phyloP scores from a whole-genome alignment of 1,139 yeast genomes.

The Blastobotrys elegans region DNA sequence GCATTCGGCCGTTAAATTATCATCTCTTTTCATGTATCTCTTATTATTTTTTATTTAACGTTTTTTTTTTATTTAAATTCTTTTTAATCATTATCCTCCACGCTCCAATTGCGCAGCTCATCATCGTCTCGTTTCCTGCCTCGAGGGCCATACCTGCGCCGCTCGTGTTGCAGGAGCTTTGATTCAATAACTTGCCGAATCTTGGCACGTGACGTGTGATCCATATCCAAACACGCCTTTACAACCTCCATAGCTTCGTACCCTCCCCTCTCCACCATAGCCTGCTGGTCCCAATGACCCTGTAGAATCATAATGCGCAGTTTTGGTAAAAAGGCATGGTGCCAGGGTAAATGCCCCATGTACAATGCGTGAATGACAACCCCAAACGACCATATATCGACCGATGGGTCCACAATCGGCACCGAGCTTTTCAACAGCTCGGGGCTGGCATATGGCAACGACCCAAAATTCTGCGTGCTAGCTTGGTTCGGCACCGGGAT shows the following conservation, averaged over 20 bases:
- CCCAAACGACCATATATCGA: conserved; percentile 92
- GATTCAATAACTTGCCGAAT: conserved; percentile 37
- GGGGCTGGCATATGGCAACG: conserved; percentile 89
- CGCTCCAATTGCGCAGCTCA: conserved; percentile 6
- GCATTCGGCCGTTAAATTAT: background rate
- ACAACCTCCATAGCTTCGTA: conserved; percentile 45
- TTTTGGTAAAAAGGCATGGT: conserved; percentile 75
- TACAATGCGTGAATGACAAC: conserved; percentile 69
- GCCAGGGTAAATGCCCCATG: conserved; percentile 74
- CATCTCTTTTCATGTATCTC: background rate
- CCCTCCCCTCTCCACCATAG: conserved; percentile 31
- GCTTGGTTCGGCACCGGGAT: background rate
- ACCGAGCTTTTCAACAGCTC: conserved; percentile 66
- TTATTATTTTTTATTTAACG: background rate
- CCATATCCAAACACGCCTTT: conserved; percentile 50
- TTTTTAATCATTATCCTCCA: conserved; percentile 7
- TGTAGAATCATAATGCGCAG: conserved; percentile 66
- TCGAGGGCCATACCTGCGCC: conserved; percentile 8
- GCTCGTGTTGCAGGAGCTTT: conserved; percentile 5
- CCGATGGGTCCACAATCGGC: conserved; percentile 64
- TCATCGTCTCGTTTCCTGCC: conserved; percentile 5
- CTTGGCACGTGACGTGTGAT: conserved; percentile 49
- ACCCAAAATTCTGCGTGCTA: conserved; percentile 53
- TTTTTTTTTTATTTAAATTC: background rate
- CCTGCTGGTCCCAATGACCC: conserved; percentile 52